phyloP scores from a whole-genome alignment of 805 yeast genomes.

The Ogataea ramenticola region DNA sequence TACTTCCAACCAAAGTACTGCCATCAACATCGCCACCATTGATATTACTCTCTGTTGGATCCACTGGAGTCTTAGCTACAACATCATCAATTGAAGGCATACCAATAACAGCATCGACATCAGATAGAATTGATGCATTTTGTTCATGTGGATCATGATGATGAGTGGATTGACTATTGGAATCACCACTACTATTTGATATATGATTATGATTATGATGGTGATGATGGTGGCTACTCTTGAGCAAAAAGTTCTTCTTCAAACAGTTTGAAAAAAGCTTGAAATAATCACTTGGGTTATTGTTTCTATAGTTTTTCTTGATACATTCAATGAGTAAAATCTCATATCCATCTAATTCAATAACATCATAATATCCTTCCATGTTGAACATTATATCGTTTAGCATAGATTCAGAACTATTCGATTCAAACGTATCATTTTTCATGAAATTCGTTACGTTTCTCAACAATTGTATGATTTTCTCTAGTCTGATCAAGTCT shows the following conservation, averaged over 20 bases:
- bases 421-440: conserved; percentile 13
- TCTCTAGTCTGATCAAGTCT: conserved; percentile 27
- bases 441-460: not conserved
- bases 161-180: not conserved
- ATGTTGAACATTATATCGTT: conserved; percentile 21
- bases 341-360: conserved; percentile 12
- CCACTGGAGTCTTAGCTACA: not conserved
- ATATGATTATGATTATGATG: too few relatives aligned
- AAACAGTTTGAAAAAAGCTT: not conserved
- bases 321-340: conserved; percentile 10
- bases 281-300: not conserved
- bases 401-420: conserved; percentile 11
- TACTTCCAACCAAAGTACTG: too few relatives aligned
- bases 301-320: conserved; percentile 7
- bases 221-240: not conserved
- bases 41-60: not conserved
- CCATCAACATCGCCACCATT: not conserved
- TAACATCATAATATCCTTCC: not conserved
- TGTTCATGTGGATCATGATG: not conserved
- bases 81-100: not conserved
- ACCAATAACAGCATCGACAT: not conserved
- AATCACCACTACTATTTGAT: not conserved
- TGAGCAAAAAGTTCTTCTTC: not conserved
- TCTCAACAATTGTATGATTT: conserved; percentile 24
- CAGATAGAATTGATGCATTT: not conserved